These are phyloP conservation scores for Saccharum hybrid DNA, from an alignment of 202 grass and related monocot genomes.

Conservation along the genomic window DNA sequence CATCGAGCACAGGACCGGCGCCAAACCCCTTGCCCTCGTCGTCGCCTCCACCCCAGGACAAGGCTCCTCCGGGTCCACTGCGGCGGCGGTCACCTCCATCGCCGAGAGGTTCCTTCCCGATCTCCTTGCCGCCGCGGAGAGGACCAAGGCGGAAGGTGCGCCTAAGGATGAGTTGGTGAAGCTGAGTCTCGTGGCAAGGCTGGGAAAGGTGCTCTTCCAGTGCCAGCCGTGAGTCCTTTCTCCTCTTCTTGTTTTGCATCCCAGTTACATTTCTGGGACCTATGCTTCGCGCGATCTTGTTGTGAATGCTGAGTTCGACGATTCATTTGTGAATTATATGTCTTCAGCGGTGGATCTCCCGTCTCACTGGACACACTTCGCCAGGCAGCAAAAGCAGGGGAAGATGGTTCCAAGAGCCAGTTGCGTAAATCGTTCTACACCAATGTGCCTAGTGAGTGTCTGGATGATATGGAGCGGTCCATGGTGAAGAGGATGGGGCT, in stretches of 20 bases:
- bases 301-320: slow-evolving; percentile 12
- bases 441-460: slow-evolving; percentile 49
- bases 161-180: slow-evolving; percentile 43
- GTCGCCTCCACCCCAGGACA: slow-evolving; percentile 9
- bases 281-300: not conserved
- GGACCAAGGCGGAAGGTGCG: slow-evolving; percentile 28
- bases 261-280: slow-evolving; percentile 7
- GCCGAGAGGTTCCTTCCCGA: slow-evolving; percentile 52
- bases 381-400: slow-evolving; percentile 46
- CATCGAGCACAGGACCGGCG: slow-evolving; percentile 56
- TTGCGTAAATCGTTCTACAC: slow-evolving; percentile 64
- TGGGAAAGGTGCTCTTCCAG: slow-evolving; percentile 77
- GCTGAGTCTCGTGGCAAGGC: slow-evolving; percentile 51
- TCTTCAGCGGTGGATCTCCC: slow-evolving; percentile 34
- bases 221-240: slow-evolving; percentile 49
- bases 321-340: not conserved
- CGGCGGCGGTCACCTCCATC: slow-evolving; percentile 39
- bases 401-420: slow-evolving; percentile 45
- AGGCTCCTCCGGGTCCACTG: not conserved
- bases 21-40: slow-evolving; percentile 61
- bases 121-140: slow-evolving; percentile 46
- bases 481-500: slow-evolving; percentile 50
- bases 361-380: slow-evolving; percentile 54
- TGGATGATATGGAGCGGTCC: slow-evolving; percentile 51
- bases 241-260: slow-evolving; percentile 1